Base-by-base conservation (phyloP, 768 basidiomycete genomes). In the Naganishia antarctica region DNA sequence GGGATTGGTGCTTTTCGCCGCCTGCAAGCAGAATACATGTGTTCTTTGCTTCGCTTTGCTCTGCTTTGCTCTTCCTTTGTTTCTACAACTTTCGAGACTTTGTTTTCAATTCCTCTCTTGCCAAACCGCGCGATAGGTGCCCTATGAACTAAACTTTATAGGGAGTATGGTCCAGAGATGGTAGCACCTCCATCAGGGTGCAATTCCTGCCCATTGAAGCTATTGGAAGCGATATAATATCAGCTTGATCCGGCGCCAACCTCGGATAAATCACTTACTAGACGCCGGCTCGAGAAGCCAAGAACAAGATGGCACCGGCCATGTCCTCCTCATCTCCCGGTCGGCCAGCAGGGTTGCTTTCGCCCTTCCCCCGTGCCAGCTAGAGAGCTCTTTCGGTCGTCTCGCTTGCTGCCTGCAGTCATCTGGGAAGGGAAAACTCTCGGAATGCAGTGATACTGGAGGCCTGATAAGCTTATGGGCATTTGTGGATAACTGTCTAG, bases 141-240 rank as follows among this genome's bases (percentile, higher is more conserved):
- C n/a, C n/a, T n/a, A n/a, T n/a, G n/a, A n/a, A n/a, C n/a, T n/a
- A n/a, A n/a, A n/a, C 23, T 21, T 51, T 60, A 70, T 47, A 70
- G 60, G 5, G 67, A 66, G 16, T 59, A 40, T 23, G 65, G 63
- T 29, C 59, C 58, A 26, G 60, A 45, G 4, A 71, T 60, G 8
- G 70, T 73, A 3, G 72, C 72, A 44, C 72, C 72, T 7, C 72
- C 72, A 37, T 73, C 72, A 29, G 72, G 72, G 41, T 63, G 53
- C 45, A 73, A 61, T 21, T 47, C 65, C 48, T 73, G 70, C 8
- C 71, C 71, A 47, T 73, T 73, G 45, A 71, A 44, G 47, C 70
- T 71, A 34, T 25, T 5, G 29, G 6, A 6, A 28, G 21, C 15
- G 45, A 57, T n/a, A n/a, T 28, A 65, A 44, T 26, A 9, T 28